Evolutionary conservation across 495 filamentous ascomycete genomes (phyloP), one percentile per base, ranked within the genome.

Genomic region (Xylaria sp.): DNA sequence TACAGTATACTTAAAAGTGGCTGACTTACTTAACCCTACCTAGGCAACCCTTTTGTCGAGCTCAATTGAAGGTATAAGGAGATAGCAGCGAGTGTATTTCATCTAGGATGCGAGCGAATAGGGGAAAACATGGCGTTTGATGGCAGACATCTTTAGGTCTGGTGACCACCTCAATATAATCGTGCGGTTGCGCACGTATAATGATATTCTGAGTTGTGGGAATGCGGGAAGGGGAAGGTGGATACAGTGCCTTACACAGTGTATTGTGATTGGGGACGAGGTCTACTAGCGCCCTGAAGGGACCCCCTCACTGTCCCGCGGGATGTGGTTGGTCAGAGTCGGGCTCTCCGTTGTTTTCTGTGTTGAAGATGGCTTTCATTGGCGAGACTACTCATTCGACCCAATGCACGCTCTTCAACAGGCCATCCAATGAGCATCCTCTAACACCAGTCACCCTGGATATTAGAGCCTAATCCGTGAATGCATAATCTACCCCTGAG

Each of bases 241-340:
- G n/a, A 3, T 1, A 37, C 57, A 59, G 59, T 62, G 21, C 5
- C 14, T 1, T 41, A 29, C 29, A 52, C 43, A 50, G 62, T 50
- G 31, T 40, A 31, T 6, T n/a, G 6, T 55, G 33, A 15, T 24
- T 46, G 17, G 40, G 9, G 40, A 68, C 37, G 66, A 21, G 21
- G 62, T 24, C 8, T 24, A 6, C 40, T 69, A 69, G 67, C 67
- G 67, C 67, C 67, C 67, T 69, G 55, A 44, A 48, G n/a, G 33
- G 48, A 43, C 11, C 63, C 41, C 46, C 43, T 48, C 26, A 41
- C 4, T 15, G 41, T 29, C 43, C 33, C 21, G 0, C 43, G 15
- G 14, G 48, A 41, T n/a, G 29, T 67, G 52, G 31, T 69, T 69
- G 67, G 67, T 19, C 41, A 15, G 8, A 24, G 9, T 37, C 19